Percentiles rank a stretch among this genome's conserved stretches.
These are phyloP conservation scores for Rhynchospora breviuscula DNA, from an alignment of 176 grass and related monocot genomes.

Conservation along the genomic window DNA sequence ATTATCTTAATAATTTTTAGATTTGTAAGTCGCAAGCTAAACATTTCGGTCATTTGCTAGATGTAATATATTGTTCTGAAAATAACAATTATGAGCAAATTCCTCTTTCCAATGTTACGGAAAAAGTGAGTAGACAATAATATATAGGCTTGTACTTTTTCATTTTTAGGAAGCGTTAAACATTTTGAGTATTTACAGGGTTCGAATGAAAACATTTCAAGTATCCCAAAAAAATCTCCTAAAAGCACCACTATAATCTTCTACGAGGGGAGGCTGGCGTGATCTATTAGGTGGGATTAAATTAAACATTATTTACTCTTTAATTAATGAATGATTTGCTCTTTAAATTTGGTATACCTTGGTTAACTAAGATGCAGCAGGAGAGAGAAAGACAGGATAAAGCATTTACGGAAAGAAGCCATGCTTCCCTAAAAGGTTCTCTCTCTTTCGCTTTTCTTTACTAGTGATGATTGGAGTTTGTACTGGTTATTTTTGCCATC, in stretches of 20 bases:
- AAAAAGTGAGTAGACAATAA: background rate
- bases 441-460: background rate
- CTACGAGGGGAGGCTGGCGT: background rate
- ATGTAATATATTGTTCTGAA: background rate
- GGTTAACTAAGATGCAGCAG: background rate
- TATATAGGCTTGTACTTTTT: no score
- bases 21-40: background rate
- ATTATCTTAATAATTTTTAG: background rate
- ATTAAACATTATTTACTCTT: background rate
- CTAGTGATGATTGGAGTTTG: background rate
- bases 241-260: background rate
- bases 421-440: conserved; percentile 6
- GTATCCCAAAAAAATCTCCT: background rate
- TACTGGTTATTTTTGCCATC: background rate
- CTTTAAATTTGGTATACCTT: background rate
- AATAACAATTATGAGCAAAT: background rate
- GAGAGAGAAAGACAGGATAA: background rate
- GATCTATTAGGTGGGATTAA: conserved; percentile 10
- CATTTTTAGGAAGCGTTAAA: no score
- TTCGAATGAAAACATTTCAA: background rate
- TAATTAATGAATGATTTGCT: background rate
- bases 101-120: background rate
- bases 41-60: background rate
- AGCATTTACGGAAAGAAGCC: background rate
- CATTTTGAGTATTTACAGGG: background rate